Evolutionary conservation across 257 asterid genomes (phyloP), one percentile per base, ranked within the genome.

Genomic region (Thymus mandschuricus): DNA sequence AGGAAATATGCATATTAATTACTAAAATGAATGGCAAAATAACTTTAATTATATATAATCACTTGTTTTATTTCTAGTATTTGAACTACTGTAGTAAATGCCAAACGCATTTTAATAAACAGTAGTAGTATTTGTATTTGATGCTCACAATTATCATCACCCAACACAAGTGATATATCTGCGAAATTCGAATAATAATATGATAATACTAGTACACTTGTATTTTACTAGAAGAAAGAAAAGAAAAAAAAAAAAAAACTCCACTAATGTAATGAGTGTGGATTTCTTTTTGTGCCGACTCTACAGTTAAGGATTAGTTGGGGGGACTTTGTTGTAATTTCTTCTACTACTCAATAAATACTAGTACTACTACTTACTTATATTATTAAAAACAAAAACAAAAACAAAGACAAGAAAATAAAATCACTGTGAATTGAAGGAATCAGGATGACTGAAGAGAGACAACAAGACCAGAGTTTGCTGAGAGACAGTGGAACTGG

Each of bases 401-500:
- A 40, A 54, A 29, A 29, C 15, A 67, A 5, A 54, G 4, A 50
- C 4, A 4, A 40, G 11, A 59, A 70, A 7, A 46, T 38, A 43
- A 70, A 69, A 59, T 50, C 71, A 75, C 41, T 64, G 77, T 68
- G 73, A 58, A 34, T 21, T 21, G 21, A 21, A 21, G 21, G 21
- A 21, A 21, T 21, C 21, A 21, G 21, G 21, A 21, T 62, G 60
- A 71, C 68, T 56, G 76, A 50, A 71, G 75, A 58, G 77, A 76
- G 71, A 70, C 71, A 54, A 70, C 71, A 54, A 63, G 70, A 60
- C 60, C 76, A 72, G 76, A 76, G 68, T 80, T 62, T 70, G 82
- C 58, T 65, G 79, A 48, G 81, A 48, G 81, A 68, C 69, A 76
- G 82, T 75, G 80, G 75, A 64, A 76, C 80, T 75, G 80, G 75